Base-by-base conservation (phyloP, 2,329 filamentous ascomycete genomes). In the Aspergillus quadricinctus region DNA sequence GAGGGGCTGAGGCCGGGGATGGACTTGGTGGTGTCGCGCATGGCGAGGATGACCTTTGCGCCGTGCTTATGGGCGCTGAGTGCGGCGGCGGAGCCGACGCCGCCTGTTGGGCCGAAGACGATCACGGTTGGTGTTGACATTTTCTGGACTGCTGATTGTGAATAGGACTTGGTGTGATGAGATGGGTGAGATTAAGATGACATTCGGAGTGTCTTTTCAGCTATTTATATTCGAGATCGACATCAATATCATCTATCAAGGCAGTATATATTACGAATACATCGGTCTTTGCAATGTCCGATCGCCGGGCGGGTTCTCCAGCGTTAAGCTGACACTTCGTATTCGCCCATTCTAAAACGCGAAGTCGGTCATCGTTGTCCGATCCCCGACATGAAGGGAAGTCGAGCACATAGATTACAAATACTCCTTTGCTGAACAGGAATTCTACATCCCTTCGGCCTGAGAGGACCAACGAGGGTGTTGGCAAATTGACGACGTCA, bases 71-170 rank as follows among this genome's bases (percentile, higher is more conserved):
- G 67, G 28, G 79, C 78, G 28, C 69, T 67, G 14, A 60, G 67
- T 4, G 80, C 79, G 3, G 72, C 68, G 8, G 65, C 63, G 25
- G 73, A 74, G 49, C 73, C 81, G 29, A 81, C 74, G 8, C 63
- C 63, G 48, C 80, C 80, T 10, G 80, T 80, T 17, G 80, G 73
- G 23, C 80, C 80, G 58, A 83, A 82, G 53, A 83, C 66, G 53
- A 83, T 76, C 11, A 77, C 69, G 21, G 41, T 45, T 19, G 43
- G 14, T n/a, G 41, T 11, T 4, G 43, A 46, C 43, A 46, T 46
- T 46, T 27, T 23, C 8, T 23, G 2, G 5, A 1, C 5, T 2
- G 43, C 11, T 19, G 5, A 6, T 17, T 27, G 8, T 7, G 4
- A 14, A 14, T 7, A 23, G 0, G 11, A 19, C 14, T 23, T 46